Base-by-base conservation (phyloP, 371 early-diverging fungal species). In the Gilbertella persicaria region DNA sequence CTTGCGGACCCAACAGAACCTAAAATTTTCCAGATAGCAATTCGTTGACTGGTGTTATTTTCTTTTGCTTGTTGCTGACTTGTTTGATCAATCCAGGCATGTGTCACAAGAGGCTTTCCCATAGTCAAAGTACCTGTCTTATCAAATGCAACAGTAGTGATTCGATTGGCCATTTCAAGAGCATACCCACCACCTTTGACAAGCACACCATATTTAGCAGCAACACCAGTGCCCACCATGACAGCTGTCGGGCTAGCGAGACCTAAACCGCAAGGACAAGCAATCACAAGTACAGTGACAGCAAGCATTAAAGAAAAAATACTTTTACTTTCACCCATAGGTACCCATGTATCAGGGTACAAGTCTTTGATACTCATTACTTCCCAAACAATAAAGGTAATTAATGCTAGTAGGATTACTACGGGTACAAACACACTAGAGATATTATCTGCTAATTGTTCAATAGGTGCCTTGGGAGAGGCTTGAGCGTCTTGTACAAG, bases 121-220 rank as follows among this genome's bases (percentile, higher is more conserved):
- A 75, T 67, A 3, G 93, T 92, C 42, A 92, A 51, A 0, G 93
- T 92, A 7, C 93, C 93, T 1, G 93, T 92, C 67, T 92, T 92
- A 69, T 92, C 93, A 77, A 95, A 98, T 45, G 93, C 95, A 54
- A 96, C 90, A 2, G 96, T 89, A 55, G 95, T 89, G 37, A 97
- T 82, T 54, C 91, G 89, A 45, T 94, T 97, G 13, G 92, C 92
- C 78, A 85, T 82, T 53, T 79, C 79, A 10, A 79, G 53, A 10
- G 75, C 75, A 52, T 75, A 58, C 9, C 64, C 79, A 17, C 79
- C 79, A 8, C 79, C 79, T 55, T 79, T 79, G 14, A 75, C 73
- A 14, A 84, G 73, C 3, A 79, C 69, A 67, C 69, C 94, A 64
- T 74, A 79, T 60, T 66, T 66, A 25, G 91, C 87, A n/a, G 94